phyloP scores from a whole-genome alignment of 164 flowering plant genomes.

The Magnolia sinica region DNA sequence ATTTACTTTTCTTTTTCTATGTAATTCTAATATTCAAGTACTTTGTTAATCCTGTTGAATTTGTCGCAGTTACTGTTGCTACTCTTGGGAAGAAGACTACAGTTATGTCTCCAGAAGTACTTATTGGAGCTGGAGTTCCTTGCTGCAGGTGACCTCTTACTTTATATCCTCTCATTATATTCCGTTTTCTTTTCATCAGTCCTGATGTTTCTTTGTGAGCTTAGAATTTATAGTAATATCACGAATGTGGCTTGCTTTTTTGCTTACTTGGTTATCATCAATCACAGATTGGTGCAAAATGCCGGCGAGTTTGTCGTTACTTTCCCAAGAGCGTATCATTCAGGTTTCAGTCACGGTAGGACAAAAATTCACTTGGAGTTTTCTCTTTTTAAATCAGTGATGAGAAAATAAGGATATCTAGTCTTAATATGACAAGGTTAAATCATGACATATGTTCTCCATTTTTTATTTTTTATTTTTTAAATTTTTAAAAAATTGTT shows the following conservation, averaged over 20 bases:
- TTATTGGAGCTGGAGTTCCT: slow-evolving; percentile 80
- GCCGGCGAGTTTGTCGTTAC: slow-evolving; percentile 98
- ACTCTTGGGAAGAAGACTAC: slow-evolving; percentile 96
- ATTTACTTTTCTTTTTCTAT: neutral
- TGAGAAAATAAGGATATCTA: slow-evolving; percentile 1
- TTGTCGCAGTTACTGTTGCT: slow-evolving; percentile 73
- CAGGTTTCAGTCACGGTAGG: slow-evolving; percentile 98
- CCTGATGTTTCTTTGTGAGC: no score
- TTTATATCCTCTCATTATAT: neutral
- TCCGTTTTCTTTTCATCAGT: neutral
- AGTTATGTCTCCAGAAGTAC: slow-evolving; percentile 96
- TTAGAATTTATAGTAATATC: neutral
- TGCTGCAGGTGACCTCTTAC: slow-evolving; percentile 82
- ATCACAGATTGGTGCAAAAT: slow-evolving; percentile 89
- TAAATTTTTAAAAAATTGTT: no score
- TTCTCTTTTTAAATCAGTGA: neutral
- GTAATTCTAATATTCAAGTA: neutral
- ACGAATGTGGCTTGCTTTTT: neutral
- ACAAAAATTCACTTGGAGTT: slow-evolving; percentile 9
- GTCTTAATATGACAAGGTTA: no score
- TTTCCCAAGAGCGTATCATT: slow-evolving; percentile 97
- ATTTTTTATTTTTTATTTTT: no score
- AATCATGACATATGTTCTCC: no score
- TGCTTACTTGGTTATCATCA: slow-evolving; percentile 17
- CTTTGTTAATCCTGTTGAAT: slow-evolving; percentile 2